phyloP scores from a whole-genome alignment of 2,329 filamentous ascomycete genomes.

The Xenosphaeropsis pyriputrescens region DNA sequence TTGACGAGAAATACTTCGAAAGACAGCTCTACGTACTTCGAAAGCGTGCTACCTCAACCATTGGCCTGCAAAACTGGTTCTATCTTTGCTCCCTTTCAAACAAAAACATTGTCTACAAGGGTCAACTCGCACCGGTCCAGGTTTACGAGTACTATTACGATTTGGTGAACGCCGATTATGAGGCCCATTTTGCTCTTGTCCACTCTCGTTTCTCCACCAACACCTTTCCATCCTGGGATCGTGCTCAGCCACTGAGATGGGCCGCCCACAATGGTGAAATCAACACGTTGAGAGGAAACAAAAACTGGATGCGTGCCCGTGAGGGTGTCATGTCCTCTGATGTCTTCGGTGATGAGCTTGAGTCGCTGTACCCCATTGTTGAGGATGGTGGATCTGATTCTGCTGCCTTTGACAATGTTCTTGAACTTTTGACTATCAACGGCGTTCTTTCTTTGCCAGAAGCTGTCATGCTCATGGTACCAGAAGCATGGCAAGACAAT shows the following conservation, averaged over 20 bases:
- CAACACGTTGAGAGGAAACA: constrained; percentile 92
- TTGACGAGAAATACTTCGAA: constrained; percentile 79
- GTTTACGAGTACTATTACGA: constrained; percentile 98
- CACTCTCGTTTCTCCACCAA: constrained; percentile 97
- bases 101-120: constrained; percentile 99
- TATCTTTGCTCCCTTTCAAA: constrained; percentile 91
- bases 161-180: constrained; percentile 90
- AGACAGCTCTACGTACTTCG: constrained; percentile 86
- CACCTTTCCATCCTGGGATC: constrained; percentile 96
- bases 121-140: constrained; percentile 83
- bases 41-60: constrained; percentile 88
- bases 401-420: constrained; percentile 91
- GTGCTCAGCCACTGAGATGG: constrained; percentile 91
- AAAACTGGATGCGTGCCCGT: constrained; percentile 98
- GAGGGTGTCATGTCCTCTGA: constrained; percentile 91
- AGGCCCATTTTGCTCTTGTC: constrained; percentile 91
- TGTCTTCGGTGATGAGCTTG: constrained; percentile 83
- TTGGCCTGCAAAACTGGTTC: constrained; percentile 96
- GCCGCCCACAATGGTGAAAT: constrained; percentile 98
- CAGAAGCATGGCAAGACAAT: constrained; percentile 96
- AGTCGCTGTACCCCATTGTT: constrained; percentile 82
- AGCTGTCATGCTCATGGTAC: constrained; percentile 97
- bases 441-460: constrained; percentile 89
- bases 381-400: constrained; percentile 96
- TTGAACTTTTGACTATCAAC: constrained; percentile 89